These are phyloP conservation scores for Ammopiptanthus mongolicus DNA, from an alignment of 306 rosid species.

Conservation along the genomic window DNA sequence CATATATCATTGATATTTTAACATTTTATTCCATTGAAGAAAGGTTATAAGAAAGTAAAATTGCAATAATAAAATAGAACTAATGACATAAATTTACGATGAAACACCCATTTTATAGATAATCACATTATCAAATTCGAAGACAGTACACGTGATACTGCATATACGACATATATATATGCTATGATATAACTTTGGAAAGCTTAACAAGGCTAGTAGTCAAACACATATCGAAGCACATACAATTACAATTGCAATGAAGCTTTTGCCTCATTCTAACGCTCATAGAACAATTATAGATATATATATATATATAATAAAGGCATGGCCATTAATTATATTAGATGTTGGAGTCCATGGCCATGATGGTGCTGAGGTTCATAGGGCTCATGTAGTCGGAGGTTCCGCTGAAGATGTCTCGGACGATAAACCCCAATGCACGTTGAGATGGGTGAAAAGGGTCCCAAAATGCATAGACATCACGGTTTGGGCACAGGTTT, in stretches of 20 bases:
- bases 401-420: constrained; percentile 39
- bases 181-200: neutral
- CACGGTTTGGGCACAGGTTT: constrained; percentile 43
- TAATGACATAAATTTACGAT: no score
- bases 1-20: no score
- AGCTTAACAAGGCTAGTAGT: neutral
- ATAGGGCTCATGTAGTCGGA: constrained; percentile 38
- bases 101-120: no score
- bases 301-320: no score
- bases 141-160: neutral
- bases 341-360: constrained; percentile 36
- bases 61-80: no score
- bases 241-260: neutral
- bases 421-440: constrained; percentile 34
- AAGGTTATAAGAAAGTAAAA: no score
- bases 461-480: constrained; percentile 47
- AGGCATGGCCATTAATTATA: neutral
- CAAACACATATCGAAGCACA: neutral
- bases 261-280: neutral
- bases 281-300: neutral
- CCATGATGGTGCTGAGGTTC: constrained; percentile 56
- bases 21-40: no score
- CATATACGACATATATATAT: no score
- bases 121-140: no score
- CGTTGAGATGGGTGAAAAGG: constrained; percentile 55